These are phyloP conservation scores for Aciculoconidium aculeatum DNA, from an alignment of 805 yeast genomes.

Conservation along the genomic window DNA sequence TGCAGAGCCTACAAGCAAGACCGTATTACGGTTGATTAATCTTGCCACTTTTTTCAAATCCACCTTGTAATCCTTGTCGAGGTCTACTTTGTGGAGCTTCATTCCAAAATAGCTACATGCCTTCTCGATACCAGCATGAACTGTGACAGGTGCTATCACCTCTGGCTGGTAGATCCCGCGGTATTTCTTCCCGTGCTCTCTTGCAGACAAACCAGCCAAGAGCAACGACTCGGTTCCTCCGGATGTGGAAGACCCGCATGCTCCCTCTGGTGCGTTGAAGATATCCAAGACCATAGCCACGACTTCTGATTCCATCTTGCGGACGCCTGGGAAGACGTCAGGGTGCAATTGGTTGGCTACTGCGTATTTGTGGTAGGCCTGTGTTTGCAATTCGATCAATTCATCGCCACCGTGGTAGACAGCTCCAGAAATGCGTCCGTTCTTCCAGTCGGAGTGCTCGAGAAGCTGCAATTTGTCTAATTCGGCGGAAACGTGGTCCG, in stretches of 20 bases:
- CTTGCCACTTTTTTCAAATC: constrained; percentile 56
- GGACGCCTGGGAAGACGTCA: constrained; percentile 91
- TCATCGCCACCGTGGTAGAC: constrained; percentile 95
- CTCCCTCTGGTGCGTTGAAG: constrained; percentile 65
- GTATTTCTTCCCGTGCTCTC: constrained; percentile 59
- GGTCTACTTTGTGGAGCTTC: constrained; percentile 71
- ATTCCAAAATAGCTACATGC: constrained; percentile 90
- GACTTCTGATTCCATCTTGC: constrained; percentile 94
- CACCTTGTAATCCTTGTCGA: constrained; percentile 65
- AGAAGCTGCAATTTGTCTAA: constrained; percentile 46
- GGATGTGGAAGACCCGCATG: constrained; percentile 73
- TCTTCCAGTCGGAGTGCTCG: constrained; percentile 73
- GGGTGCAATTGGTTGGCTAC: constrained; percentile 96
- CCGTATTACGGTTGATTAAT: constrained; percentile 73
- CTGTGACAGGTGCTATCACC: constrained; percentile 80
- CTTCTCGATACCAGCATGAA: constrained; percentile 93
- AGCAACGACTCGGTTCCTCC: constrained; percentile 95
- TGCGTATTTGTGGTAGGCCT: constrained; percentile 69
- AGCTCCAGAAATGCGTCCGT: constrained; percentile 88
- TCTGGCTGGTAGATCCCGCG: constrained; percentile 68
- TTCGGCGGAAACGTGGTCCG: constrained; percentile 41
- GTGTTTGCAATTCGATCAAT: constrained; percentile 63
- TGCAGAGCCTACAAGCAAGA: constrained; percentile 84
- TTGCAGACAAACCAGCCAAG: constrained; percentile 82
- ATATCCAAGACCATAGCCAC: constrained; percentile 82